Percentiles rank a stretch among this genome's conserved stretches.
These are phyloP conservation scores for Candida taoyuanica DNA, from an alignment of 805 yeast species.

Conservation along the genomic window DNA sequence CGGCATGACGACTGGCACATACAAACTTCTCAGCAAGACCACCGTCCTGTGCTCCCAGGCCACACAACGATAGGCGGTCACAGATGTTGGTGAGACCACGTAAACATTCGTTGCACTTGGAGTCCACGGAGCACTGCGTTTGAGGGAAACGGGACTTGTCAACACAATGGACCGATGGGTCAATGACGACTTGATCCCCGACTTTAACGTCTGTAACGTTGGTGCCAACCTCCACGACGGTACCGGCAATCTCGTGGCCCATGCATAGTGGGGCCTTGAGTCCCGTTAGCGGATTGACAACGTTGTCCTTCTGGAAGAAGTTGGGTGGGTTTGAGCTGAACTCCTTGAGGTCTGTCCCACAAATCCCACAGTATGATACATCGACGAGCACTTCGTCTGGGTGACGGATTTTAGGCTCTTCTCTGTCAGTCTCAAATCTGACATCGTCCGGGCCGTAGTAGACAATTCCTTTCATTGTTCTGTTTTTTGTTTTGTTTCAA, in stretches of 20 bases:
- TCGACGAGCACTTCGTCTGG: slow-evolving; percentile 40
- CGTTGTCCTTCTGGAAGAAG: slow-evolving; percentile 43
- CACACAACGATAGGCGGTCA: slow-evolving; percentile 42
- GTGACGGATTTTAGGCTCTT: slow-evolving; percentile 33
- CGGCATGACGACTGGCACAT: slow-evolving; percentile 36
- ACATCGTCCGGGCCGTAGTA: slow-evolving; percentile 43
- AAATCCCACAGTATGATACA: slow-evolving; percentile 54
- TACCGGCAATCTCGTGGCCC: slow-evolving; percentile 55
- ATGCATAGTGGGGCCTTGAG: slow-evolving; percentile 39
- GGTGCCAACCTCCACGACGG: slow-evolving; percentile 41
- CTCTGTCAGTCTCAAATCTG: slow-evolving; percentile 33
- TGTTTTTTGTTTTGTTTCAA: background rate
- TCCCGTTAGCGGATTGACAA: slow-evolving; percentile 36
- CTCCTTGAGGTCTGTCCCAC: slow-evolving; percentile 61
- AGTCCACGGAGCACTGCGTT: slow-evolving; percentile 25
- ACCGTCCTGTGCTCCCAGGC: slow-evolving; percentile 55
- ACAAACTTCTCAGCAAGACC: slow-evolving; percentile 48
- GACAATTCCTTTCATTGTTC: slow-evolving; percentile 43
- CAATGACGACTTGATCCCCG: slow-evolving; percentile 61
- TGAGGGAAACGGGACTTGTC: slow-evolving; percentile 40
- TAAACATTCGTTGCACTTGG: slow-evolving; percentile 44
- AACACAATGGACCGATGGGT: slow-evolving; percentile 55
- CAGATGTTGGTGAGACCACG: slow-evolving; percentile 52
- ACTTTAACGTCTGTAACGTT: slow-evolving; percentile 38
- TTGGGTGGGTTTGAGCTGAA: slow-evolving; percentile 52